phyloP scores from a whole-genome alignment of 441 rosid genomes.

The Erodium texanum region DNA sequence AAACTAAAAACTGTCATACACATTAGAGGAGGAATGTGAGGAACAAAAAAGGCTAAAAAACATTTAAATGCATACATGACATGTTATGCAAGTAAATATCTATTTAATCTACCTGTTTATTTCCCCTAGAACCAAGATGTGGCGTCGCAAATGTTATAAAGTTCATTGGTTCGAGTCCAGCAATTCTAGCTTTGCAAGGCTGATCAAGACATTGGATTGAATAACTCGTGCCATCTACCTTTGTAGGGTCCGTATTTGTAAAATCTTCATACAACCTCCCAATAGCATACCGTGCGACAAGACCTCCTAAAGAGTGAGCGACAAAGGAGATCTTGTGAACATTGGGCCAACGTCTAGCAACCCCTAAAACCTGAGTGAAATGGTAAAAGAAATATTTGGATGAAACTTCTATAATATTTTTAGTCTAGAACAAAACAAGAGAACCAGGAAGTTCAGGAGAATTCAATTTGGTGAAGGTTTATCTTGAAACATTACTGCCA shows the following conservation, averaged over 20 bases:
- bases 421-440: background rate
- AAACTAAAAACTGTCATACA: background rate
- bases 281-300: conserved; percentile 84
- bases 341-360: conserved; percentile 45
- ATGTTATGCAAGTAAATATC: no score
- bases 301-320: conserved; percentile 96
- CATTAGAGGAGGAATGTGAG: background rate
- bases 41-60: no score
- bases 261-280: conserved; percentile 58
- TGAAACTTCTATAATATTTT: background rate
- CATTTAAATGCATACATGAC: no score
- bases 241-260: conserved; percentile 17
- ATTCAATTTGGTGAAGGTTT: no score
- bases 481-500: conserved; percentile 5
- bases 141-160: conserved; percentile 91
- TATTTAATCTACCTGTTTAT: conserved; percentile 55
- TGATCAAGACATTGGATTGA: conserved; percentile 23
- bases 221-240: conserved; percentile 22
- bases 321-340: conserved; percentile 77
- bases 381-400: no score
- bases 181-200: conserved; percentile 42
- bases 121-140: conserved; percentile 90
- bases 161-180: conserved; percentile 85
- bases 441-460: background rate
- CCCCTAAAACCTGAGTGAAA: conserved; percentile 49